Evolutionary conservation across 2,329 filamentous ascomycete species (phyloP).

Genomic region (Ceratocystis cubensis): DNA sequence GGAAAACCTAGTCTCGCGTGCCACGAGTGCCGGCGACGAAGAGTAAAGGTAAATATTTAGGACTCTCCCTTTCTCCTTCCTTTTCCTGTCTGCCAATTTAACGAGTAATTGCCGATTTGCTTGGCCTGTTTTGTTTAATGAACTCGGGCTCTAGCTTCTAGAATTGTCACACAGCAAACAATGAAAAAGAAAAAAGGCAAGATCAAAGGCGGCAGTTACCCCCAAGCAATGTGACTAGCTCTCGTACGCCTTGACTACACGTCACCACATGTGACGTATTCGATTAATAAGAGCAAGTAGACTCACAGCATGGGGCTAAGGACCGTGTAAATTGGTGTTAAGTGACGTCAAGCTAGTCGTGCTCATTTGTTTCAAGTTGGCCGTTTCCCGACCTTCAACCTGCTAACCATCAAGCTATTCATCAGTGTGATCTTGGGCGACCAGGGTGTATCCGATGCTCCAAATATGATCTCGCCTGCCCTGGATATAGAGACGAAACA

Average conservation of each 20-base stretch:
- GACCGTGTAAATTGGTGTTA: not conserved
- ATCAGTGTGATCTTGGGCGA: constrained; percentile 18
- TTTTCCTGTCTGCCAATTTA: not conserved
- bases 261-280: not conserved
- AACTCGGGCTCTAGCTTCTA: not conserved
- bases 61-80: not conserved
- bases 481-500: constrained; percentile 20
- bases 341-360: not conserved
- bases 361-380: not conserved
- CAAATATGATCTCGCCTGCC: constrained; percentile 18
- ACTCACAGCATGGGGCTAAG: too few species aligned
- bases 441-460: constrained; percentile 19
- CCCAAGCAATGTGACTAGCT: too few species aligned
- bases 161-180: not conserved
- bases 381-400: not conserved
- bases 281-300: too few species aligned
- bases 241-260: not conserved
- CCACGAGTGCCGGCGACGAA: constrained; percentile 19
- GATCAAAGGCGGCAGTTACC: too few species aligned
- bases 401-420: not conserved
- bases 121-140: not conserved
- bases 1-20: constrained; percentile 20
- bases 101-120: not conserved
- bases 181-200: too few species aligned
- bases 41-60: constrained; percentile 12